phyloP scores from a whole-genome alignment of 2,329 filamentous ascomycete genomes.

The Cladosporium sp. region DNA sequence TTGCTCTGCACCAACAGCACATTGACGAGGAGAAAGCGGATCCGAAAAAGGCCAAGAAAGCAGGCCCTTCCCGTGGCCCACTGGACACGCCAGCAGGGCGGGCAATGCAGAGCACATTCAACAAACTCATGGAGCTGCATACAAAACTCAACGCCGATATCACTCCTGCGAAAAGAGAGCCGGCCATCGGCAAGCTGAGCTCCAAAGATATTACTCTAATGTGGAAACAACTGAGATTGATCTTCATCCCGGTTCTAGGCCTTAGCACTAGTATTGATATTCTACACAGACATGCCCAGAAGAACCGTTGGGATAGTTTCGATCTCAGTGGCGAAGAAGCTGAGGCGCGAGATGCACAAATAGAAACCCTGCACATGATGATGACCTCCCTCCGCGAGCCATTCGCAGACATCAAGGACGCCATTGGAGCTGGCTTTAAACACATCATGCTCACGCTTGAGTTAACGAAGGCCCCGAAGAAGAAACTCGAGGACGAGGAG shows the following conservation, averaged over 20 bases:
- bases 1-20: slow-evolving; percentile 15
- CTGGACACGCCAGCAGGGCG: slow-evolving; percentile 25
- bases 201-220: slow-evolving; percentile 61
- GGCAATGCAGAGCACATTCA: slow-evolving; percentile 27
- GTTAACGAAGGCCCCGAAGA: slow-evolving; percentile 39
- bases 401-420: slow-evolving; percentile 58
- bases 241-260: slow-evolving; percentile 64
- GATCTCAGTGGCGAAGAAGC: slow-evolving; percentile 18
- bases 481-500: slow-evolving; percentile 24
- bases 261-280: slow-evolving; percentile 68
- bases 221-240: slow-evolving; percentile 55
- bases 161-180: slow-evolving; percentile 67
- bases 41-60: slow-evolving; percentile 30
- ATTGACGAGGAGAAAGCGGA: slow-evolving; percentile 15
- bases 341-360: slow-evolving; percentile 16
- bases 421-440: slow-evolving; percentile 62
- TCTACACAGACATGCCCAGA: slow-evolving; percentile 60
- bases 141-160: slow-evolving; percentile 66
- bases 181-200: slow-evolving; percentile 65
- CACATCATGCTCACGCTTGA: slow-evolving; percentile 57
- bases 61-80: slow-evolving; percentile 55
- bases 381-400: slow-evolving; percentile 67
- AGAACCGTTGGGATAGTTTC: slow-evolving; percentile 44
- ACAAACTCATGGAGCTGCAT: slow-evolving; percentile 48
- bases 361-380: slow-evolving; percentile 55